Percentiles rank a stretch among this genome's conserved stretches.
These are phyloP conservation scores for Ophiosphaerella herpotricha DNA, from an alignment of 2,329 filamentous ascomycete species.

Conservation along the genomic window DNA sequence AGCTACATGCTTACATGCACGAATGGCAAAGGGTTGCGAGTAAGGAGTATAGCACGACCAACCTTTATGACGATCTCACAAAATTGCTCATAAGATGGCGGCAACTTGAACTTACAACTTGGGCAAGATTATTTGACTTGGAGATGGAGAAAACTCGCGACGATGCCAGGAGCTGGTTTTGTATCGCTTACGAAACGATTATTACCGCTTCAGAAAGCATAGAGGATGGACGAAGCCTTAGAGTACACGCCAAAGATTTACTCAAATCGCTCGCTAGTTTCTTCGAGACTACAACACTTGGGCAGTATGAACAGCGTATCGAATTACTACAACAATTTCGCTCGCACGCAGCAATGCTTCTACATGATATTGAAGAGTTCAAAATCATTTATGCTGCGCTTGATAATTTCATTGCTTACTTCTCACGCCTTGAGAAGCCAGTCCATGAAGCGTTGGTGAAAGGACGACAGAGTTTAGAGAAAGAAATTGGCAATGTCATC, in stretches of 20 bases:
- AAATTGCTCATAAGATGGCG: constrained; percentile 85
- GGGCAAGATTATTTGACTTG: constrained; percentile 85
- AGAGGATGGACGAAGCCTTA: constrained; percentile 61
- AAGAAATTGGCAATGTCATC: constrained; percentile 89
- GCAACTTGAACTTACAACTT: constrained; percentile 86
- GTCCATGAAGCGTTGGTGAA: constrained; percentile 68
- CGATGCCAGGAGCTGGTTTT: constrained; percentile 92
- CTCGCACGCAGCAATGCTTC: constrained; percentile 67
- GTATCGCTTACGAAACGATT: constrained; percentile 89
- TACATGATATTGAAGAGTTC: constrained; percentile 55
- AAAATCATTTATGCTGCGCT: constrained; percentile 67
- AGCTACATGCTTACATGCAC: constrained; percentile 80
- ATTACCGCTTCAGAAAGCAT: constrained; percentile 75
- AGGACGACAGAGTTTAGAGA: constrained; percentile 79
- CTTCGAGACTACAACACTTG: constrained; percentile 76
- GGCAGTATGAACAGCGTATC: constrained; percentile 77
- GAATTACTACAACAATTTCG: constrained; percentile 66
- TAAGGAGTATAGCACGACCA: constrained; percentile 70
- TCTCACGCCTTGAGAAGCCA: constrained; percentile 69
- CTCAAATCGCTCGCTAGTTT: constrained; percentile 80
- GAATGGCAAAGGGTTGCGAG: constrained; percentile 97
- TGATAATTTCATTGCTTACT: constrained; percentile 77
- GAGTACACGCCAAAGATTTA: constrained; percentile 68
- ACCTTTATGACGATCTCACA: constrained; percentile 77
- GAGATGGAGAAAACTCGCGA: constrained; percentile 76